phyloP scores from a whole-genome alignment of 2,329 filamentous ascomycete species.

The Madurella mycetomatis region DNA sequence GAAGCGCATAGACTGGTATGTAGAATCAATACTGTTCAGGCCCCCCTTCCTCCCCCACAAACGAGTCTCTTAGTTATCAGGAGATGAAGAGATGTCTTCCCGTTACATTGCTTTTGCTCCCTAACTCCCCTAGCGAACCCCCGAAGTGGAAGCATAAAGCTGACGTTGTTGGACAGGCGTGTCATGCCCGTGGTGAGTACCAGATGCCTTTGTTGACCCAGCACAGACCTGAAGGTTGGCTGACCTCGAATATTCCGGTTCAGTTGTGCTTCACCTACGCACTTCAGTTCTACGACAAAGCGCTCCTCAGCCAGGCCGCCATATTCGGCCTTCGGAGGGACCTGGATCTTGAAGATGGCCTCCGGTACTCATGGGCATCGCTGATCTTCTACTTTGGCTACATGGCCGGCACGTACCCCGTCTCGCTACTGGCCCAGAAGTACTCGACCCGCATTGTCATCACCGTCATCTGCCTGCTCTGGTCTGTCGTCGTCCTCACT shows the following conservation, averaged over 20 bases:
- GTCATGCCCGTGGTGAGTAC: conserved; percentile 37
- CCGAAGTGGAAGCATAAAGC: too few species aligned
- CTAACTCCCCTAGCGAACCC: too few species aligned
- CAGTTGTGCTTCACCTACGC: conserved; percentile 41
- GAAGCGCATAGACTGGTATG: conserved; percentile 37
- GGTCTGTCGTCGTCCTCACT: conserved; percentile 36
- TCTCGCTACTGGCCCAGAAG: conserved; percentile 36
- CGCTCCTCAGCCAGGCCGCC: conserved; percentile 49
- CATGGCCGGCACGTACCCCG: conserved; percentile 32
- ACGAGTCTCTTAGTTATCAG: too few species aligned
- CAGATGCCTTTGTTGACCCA: background rate
- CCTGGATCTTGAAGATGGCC: conserved; percentile 36
- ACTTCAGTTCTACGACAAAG: conserved; percentile 48
- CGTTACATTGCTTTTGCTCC: too few species aligned
- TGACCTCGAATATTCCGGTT: background rate
- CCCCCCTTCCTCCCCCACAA: too few species aligned
- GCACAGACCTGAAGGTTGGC: background rate
- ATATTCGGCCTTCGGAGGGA: conserved; percentile 40
- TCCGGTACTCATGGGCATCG: conserved; percentile 41
- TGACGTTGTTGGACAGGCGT: conserved; percentile 13
- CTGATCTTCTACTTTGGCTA: conserved; percentile 48
- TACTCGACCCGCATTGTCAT: conserved; percentile 45
- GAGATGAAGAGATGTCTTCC: too few species aligned
- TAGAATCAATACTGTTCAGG: too few species aligned
- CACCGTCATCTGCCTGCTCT: conserved; percentile 33